Evolutionary conservation across 129 eudicot species (phyloP), one percentile per base, ranked within the genome.

Genomic region (Helichrysum umbraculigerum): DNA sequence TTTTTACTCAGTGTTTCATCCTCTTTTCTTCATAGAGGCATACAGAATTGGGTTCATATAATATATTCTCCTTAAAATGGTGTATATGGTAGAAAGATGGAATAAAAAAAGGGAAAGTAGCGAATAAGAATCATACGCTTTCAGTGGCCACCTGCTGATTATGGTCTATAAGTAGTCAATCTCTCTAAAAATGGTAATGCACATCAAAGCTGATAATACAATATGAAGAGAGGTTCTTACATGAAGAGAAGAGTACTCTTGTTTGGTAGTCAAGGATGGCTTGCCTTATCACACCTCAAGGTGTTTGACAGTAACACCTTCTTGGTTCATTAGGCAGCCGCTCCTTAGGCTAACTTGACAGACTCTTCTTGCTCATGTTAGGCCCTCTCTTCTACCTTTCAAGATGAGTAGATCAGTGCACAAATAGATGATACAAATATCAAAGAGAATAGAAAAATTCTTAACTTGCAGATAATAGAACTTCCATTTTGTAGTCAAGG

Each of bases 211-310:
- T 66, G 29, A 66, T 21, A 69, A 69, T 39, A 68, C n/a, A 39
- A 28, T 47, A 39, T 19, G 65, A 78, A 71, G 82, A 50, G 62
- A 33, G 16, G 75, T 5, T 78, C 81, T 77, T 69, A 77, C 81
- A 77, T 77, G 81, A 77, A 69, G 34, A 69, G 66, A 60, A 59
- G 78, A 73, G 69, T 61, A 73, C 41, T 60, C 41, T 73, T 73
- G 78, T 73, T 73, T 73, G 28, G 69, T 59, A 73, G 78, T 69
- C 78, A 73, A 61, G 78, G 78, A 73, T 73, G 69, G 41, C 78
- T 73, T 73, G 78, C 78, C 78, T 73, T 16, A 35, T 22, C 58
- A 22, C 41, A 37, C 67, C 16, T 60, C 57, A 60, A 73, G 78
- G 54, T 73, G 78, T 73, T 59, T 54, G 58, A 60, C 56, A 21